A percentile compares a stretch with the other conserved stretches of the same genome.
These are phyloP conservation scores for Yarrowia porcina DNA, from an alignment of 805 yeast species.

Conservation along the genomic window DNA sequence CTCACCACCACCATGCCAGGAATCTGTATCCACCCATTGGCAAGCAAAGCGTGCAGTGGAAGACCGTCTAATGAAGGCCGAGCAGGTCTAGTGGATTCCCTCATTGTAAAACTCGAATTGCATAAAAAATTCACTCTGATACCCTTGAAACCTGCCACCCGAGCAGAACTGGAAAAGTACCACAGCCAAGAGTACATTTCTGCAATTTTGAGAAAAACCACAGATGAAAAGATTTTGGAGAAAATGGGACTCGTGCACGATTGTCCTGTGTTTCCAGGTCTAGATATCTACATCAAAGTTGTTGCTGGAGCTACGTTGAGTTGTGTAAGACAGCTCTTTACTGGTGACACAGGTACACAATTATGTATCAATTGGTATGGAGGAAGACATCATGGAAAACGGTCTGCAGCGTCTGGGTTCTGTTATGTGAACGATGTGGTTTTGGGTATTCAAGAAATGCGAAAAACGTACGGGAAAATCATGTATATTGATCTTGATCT, in stretches of 20 bases:
- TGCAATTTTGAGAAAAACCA: not conserved
- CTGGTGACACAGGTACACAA: constrained; percentile 25
- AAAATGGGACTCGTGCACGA: constrained; percentile 53
- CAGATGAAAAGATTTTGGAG: constrained; percentile 1
- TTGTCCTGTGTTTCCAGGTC: constrained; percentile 58
- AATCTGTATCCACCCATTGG: constrained; percentile 21
- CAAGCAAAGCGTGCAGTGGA: constrained; percentile 7
- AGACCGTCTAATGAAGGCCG: constrained; percentile 22
- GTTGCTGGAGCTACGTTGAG: constrained; percentile 58
- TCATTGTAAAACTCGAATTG: not conserved
- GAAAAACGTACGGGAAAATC: constrained; percentile 47
- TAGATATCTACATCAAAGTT: constrained; percentile 49
- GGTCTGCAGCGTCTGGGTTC: constrained; percentile 59
- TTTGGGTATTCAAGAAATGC: constrained; percentile 48
- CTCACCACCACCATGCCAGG: not conserved
- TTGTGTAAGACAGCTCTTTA: constrained; percentile 43
- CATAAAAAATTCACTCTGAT: constrained; percentile 2
- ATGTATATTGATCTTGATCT: constrained; percentile 69
- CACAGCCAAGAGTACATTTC: constrained; percentile 9
- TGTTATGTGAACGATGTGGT: constrained; percentile 72
- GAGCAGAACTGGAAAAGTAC: not conserved
- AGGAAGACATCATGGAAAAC: constrained; percentile 68
- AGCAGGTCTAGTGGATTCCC: constrained; percentile 5
- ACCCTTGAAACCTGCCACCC: not conserved
- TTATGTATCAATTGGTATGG: constrained; percentile 72